A percentile compares a stretch with the other conserved stretches of the same genome.
These are phyloP conservation scores for Colletotrichum sp. DNA, from an alignment of 2,329 filamentous ascomycete species.

Conservation along the genomic window DNA sequence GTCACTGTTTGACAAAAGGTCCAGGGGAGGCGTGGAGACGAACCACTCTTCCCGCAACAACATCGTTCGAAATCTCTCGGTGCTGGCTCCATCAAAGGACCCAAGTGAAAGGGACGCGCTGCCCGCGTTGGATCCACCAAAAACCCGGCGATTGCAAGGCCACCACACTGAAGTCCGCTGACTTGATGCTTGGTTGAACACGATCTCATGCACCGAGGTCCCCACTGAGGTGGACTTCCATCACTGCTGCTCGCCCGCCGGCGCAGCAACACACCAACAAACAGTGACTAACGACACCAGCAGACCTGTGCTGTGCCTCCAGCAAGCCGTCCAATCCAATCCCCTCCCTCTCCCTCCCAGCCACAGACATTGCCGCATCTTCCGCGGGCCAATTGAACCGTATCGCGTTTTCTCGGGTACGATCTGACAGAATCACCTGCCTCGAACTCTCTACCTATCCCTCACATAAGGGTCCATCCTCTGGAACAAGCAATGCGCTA, in stretches of 20 bases:
- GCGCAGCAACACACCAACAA: background rate
- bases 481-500: background rate
- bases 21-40: background rate
- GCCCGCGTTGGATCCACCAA: background rate
- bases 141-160: background rate
- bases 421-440: background rate
- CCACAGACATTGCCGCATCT: background rate
- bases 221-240: background rate
- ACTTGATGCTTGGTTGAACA: background rate
- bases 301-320: background rate
- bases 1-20: background rate
- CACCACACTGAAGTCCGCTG: background rate
- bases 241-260: background rate
- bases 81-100: background rate
- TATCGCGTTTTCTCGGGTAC: background rate
- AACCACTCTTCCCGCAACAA: background rate
- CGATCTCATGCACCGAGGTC: background rate
- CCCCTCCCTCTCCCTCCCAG: background rate
- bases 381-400: background rate
- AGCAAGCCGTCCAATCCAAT: background rate
- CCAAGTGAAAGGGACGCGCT: background rate
- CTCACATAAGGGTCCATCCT: background rate
- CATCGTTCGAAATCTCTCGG: background rate
- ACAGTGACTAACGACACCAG: background rate
- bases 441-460: background rate